Percentiles rank a stretch among this genome's conserved stretches.
phyloP scores from a whole-genome alignment of 331 rosid genomes.

The Cydonia oblonga region DNA sequence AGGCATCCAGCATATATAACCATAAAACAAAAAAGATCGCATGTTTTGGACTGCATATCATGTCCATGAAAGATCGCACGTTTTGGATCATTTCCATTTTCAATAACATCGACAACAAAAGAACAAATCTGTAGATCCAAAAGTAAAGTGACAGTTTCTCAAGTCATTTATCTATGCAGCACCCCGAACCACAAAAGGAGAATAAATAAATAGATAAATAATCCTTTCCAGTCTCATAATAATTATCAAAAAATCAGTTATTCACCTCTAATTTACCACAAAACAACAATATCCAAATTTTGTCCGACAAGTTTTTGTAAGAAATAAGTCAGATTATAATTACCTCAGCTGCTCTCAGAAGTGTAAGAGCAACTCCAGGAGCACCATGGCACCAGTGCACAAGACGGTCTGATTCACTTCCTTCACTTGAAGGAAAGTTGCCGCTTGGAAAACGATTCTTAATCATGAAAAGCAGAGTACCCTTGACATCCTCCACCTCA shows the following conservation, averaged over 20 bases:
- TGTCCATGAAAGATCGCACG: neutral
- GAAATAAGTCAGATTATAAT: neutral
- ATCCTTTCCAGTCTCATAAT: neutral
- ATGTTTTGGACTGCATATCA: neutral
- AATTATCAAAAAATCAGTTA: neutral
- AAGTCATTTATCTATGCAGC: neutral
- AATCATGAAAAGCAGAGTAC: conserved; percentile 50
- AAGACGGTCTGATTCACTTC: conserved; percentile 56
- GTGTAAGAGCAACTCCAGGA: conserved; percentile 71
- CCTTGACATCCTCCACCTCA: conserved; percentile 73
- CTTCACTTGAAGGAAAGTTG: conserved; percentile 79
- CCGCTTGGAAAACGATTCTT: conserved; percentile 56
- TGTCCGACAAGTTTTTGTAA: neutral
- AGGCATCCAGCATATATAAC: no score
- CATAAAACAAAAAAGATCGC: no score
- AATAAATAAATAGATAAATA: no score
- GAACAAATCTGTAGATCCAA: neutral
- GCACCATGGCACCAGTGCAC: conserved; percentile 98
- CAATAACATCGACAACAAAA: neutral
- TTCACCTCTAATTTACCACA: neutral
- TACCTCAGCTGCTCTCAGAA: conserved; percentile 75
- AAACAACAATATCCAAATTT: neutral
- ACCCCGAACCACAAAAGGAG: neutral
- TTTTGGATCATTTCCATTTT: neutral
- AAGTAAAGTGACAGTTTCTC: neutral